Conservation (phyloP, 306 rosid species). For the Pyrus bretschneideri region DNA sequence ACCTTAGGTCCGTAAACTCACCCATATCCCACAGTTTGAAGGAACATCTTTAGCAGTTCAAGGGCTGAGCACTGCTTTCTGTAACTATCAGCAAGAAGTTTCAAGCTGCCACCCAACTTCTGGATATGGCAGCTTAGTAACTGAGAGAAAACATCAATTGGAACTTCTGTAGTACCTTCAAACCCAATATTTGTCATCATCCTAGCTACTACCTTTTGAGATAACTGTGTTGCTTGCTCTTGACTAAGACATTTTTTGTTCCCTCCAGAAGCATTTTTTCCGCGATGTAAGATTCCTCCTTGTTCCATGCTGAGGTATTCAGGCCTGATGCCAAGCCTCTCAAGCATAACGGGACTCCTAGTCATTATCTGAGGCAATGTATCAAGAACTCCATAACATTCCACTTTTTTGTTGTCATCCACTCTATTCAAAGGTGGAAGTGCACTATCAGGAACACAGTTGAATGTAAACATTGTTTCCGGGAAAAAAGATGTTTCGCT, state of each 20-base stretch:
- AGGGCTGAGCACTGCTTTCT: constrained; percentile 75
- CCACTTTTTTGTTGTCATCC: constrained; percentile 41
- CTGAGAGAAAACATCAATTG: constrained; percentile 74
- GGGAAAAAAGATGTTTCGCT: constrained; percentile 54
- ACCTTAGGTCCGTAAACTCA: constrained; percentile 20
- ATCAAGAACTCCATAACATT: constrained; percentile 63
- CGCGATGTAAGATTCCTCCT: constrained; percentile 45
- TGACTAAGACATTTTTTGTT: constrained; percentile 43
- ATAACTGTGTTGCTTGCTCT: constrained; percentile 58
- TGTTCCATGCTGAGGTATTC: constrained; percentile 51
- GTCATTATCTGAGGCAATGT: constrained; percentile 52
- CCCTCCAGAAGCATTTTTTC: constrained; percentile 47
- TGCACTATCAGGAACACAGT: constrained; percentile 89
- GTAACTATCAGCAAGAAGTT: constrained; percentile 77
- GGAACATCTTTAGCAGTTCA: constrained; percentile 83
- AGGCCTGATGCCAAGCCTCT: constrained; percentile 70
- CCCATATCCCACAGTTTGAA: constrained; percentile 72
- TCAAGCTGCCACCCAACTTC: constrained; percentile 65
- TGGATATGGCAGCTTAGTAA: constrained; percentile 51
- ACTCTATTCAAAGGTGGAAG: constrained; percentile 37
- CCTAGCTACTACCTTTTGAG: constrained; percentile 64
- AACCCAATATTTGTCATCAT: constrained; percentile 56
- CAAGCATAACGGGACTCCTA: constrained; percentile 65
- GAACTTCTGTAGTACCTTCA: constrained; percentile 74
- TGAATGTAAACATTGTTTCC: constrained; percentile 53